Base-by-base conservation (phyloP, 306 rosid genomes). In the Lotus japonicus region DNA sequence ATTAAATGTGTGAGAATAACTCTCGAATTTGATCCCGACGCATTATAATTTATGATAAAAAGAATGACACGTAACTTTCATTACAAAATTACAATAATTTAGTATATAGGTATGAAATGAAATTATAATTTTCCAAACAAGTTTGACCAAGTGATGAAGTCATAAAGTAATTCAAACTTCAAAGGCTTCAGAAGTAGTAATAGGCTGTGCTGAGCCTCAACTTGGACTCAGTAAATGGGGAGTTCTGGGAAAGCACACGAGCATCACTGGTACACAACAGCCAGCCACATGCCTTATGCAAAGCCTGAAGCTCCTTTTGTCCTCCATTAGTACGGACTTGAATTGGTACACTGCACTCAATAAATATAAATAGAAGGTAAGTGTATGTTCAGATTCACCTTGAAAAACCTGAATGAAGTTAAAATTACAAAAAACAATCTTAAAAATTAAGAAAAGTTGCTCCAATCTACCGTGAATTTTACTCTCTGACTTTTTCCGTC, bases 221-320 rank as follows among this genome's bases (percentile, higher is more conserved):
- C 4, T 60, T 79, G 63, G 64, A 44, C 43, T 31, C 21, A 78
- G 66, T 53, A 79, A 73, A 41, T 38, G 62, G 79, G 21, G n/a
- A 63, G 31, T 59, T 79, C 53, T 46, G 44, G 71, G 87, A 71
- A 80, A 61, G 71, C 81, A 71, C 88, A 79, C 78, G 81, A 80
- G 73, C 61, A 79, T 18, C 60, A 62, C 53, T 45, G 45, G 12
- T 42, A 50, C 43, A 41, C 69, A 49, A 75, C 77, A 77, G 60
- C 68, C 28, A 54, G 58, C 67, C 26, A 21, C 26, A 21, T 21
- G 26, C 79, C 56, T 2, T 11, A 55, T 21, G 26, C 26, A 21
- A 21, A 77, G 14, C 0, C 66, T 58, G 17, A 54, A 68, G 10
- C 36, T 62, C 57, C 67, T 69, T 57, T 73, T n/a, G 68, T 49